Conservation (phyloP, 441 rosid species). For the Erodium moschatum region DNA sequence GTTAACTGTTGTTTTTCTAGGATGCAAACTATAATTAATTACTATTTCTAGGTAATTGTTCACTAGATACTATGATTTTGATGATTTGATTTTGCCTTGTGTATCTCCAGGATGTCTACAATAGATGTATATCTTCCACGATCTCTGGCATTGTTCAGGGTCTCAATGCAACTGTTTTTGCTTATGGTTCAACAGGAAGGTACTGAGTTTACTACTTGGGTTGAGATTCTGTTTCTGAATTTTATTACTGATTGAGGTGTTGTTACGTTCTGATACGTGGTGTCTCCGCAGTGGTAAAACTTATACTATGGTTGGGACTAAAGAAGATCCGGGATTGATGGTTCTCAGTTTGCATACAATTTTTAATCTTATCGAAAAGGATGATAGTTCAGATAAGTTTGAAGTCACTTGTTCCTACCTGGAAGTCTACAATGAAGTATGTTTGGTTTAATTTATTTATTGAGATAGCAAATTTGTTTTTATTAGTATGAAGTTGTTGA, state of each 20-base stretch:
- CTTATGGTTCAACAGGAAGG: constrained; percentile 93
- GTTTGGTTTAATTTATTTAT: constrained; percentile 14
- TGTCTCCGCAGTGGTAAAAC: constrained; percentile 62
- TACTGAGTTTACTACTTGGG: constrained; percentile 17
- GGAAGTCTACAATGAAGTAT: constrained; percentile 92
- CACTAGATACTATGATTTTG: neutral
- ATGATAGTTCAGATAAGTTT: constrained; percentile 58
- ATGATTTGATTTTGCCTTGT: constrained; percentile 9
- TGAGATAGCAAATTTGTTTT: constrained; percentile 12
- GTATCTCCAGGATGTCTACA: constrained; percentile 51
- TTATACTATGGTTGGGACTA: constrained; percentile 83
- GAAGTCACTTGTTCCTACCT: constrained; percentile 86
- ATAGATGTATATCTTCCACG: constrained; percentile 46
- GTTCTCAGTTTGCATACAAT: constrained; percentile 79
- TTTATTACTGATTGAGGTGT: neutral
- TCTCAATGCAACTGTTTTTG: constrained; percentile 85
- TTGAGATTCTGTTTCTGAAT: neutral
- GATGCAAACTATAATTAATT: neutral
- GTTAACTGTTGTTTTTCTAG: neutral
- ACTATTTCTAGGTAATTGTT: constrained; percentile 9
- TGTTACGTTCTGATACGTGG: neutral
- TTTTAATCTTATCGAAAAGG: constrained; percentile 56
- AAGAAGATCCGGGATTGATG: constrained; percentile 88
- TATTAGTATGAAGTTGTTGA: neutral
- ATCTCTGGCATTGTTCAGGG: constrained; percentile 77